A percentile compares a stretch with the other conserved stretches of the same genome.
Evolutionary conservation across 768 basidiomycete species (phyloP).

Genomic region (Pholiota molesta): DNA sequence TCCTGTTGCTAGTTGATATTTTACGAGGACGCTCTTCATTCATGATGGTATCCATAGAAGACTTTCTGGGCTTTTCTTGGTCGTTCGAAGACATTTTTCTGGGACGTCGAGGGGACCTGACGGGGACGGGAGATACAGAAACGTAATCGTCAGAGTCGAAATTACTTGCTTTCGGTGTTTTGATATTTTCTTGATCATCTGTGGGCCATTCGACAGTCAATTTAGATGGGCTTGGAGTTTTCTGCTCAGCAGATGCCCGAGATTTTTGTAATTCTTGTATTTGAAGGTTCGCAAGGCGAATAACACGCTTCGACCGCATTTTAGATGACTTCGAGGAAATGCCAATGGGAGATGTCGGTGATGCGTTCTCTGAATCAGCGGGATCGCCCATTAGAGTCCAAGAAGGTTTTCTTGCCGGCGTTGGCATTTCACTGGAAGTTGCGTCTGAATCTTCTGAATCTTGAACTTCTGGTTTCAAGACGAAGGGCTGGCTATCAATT

Average conservation of each 20-base stretch:
- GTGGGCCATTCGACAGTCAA: slow-evolving; percentile 56
- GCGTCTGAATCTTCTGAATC: slow-evolving; percentile 8
- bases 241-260: slow-evolving; percentile 32
- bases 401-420: slow-evolving; percentile 24
- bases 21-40: slow-evolving; percentile 45
- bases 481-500: slow-evolving; percentile 13
- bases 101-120: slow-evolving; percentile 33
- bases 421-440: slow-evolving; percentile 23
- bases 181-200: slow-evolving; percentile 49
- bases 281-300: slow-evolving; percentile 51
- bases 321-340: slow-evolving; percentile 43
- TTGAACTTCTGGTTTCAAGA: not conserved
- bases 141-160: slow-evolving; percentile 44
- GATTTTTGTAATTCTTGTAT: slow-evolving; percentile 37
- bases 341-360: slow-evolving; percentile 26
- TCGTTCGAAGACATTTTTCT: slow-evolving; percentile 46
- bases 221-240: slow-evolving; percentile 45
- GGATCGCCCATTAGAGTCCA: slow-evolving; percentile 39
- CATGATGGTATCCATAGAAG: slow-evolving; percentile 31
- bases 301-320: slow-evolving; percentile 56
- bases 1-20: slow-evolving; percentile 40
- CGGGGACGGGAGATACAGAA: slow-evolving; percentile 28
- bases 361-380: slow-evolving; percentile 45
- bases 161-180: slow-evolving; percentile 59
- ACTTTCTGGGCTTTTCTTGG: slow-evolving; percentile 34